Base-by-base conservation (phyloP, 441 rosid genomes). In the Omphalea diandra region DNA sequence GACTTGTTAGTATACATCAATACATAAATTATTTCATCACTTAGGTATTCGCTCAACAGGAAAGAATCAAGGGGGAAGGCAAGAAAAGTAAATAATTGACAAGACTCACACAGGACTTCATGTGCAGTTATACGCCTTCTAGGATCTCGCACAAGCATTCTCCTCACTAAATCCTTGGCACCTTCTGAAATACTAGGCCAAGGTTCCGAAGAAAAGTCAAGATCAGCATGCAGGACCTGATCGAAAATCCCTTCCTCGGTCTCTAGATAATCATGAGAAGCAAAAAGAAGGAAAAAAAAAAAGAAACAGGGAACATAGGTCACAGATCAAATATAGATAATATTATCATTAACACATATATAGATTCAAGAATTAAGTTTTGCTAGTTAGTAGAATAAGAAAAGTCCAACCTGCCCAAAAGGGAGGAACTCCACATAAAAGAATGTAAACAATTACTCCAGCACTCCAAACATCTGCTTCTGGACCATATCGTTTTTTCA, bases 401-500 rank as follows among this genome's bases (percentile, higher is more conserved):
- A 59, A 56, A 60, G 29, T 52, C 85, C 82, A 71, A 91, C 98
- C 98, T 11, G 95, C 98, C 98, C 98, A 94, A 68, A 94, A 94
- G 18, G 98, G 98, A 78, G 98, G 98, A 67, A 94, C 98, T 66
- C 98, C 98, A 55, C 97, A 90, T 75, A 94, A 82, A 43, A 94
- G 83, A 73, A 94, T 94, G 82, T 90, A 94, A 70, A 91, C 81
- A 65, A 94, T 91, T 54, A 94, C 94, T 75, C 98, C 98, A 63
- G 97, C 98, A 83, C 98, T 94, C 98, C 98, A 91, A 11, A 94
- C 98, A 82, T 94, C 98, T 58, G 97, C 85, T 83, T 94, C 97
- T 54, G 87, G 94, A 73, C 97, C 97, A 67, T 94, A 94, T 59
- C 75, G 88, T 80, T 94, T 94, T 75, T 78, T 82, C 71, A 94